Evolutionary conservation across 2,329 filamentous ascomycete species (phyloP).

Genomic region (Colletotrichum echinochloae): DNA sequence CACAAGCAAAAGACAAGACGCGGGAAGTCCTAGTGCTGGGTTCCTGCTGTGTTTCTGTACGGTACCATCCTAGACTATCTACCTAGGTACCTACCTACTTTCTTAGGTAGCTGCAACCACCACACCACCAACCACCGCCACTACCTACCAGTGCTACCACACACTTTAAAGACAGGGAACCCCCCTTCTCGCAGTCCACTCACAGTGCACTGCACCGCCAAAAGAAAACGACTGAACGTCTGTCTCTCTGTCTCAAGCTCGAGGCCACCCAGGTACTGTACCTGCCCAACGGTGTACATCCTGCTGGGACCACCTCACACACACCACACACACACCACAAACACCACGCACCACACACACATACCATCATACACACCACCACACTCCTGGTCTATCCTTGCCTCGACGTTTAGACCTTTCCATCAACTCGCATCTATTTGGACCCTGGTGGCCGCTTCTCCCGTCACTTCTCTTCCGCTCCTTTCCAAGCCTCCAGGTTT

Average conservation of each 20-base stretch:
- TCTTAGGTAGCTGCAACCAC: conserved; percentile 8
- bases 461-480: neutral
- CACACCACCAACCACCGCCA: neutral
- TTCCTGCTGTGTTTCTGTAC: neutral
- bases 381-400: conserved; percentile 14
- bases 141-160: neutral
- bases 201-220: neutral
- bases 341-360: conserved; percentile 2
- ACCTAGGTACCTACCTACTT: neutral
- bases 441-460: conserved; percentile 35
- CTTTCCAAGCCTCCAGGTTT: neutral
- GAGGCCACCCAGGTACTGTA: conserved; percentile 2
- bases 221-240: conserved; percentile 16
- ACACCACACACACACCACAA: neutral
- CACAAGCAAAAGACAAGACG: neutral
- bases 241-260: conserved; percentile 30
- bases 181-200: neutral
- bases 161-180: neutral
- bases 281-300: conserved; percentile 6
- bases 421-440: conserved; percentile 22
- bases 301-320: neutral
- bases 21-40: neutral
- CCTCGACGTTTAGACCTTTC: conserved; percentile 10
- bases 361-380: neutral
- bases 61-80: too few species aligned